These are phyloP conservation scores for Cicer chorassanicum DNA, from an alignment of 306 rosid species.

Conservation along the genomic window DNA sequence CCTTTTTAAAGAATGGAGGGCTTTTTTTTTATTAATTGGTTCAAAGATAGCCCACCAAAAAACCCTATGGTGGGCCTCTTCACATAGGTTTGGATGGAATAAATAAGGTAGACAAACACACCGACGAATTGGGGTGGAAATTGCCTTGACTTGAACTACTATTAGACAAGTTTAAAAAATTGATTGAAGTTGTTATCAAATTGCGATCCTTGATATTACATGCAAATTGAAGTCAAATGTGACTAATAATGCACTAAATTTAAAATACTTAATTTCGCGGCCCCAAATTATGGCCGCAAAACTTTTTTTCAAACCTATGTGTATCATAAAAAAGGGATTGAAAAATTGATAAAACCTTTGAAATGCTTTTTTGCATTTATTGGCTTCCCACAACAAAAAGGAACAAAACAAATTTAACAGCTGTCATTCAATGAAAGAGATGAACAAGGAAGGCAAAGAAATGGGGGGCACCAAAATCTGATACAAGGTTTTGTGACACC, in stretches of 20 bases:
- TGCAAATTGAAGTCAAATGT: too few relatives aligned
- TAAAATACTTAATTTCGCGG: neutral
- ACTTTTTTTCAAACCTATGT: neutral
- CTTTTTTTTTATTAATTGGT: slow-evolving; percentile 40
- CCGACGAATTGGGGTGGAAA: neutral
- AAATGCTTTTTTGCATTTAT: neutral
- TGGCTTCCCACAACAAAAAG: neutral
- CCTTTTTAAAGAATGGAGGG: slow-evolving; percentile 48
- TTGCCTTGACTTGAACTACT: neutral
- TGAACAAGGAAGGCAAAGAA: neutral
- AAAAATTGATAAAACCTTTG: neutral
- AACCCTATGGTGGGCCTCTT: slow-evolving; percentile 77
- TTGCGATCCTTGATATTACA: too few relatives aligned
- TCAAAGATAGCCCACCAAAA: slow-evolving; percentile 69
- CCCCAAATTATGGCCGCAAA: neutral
- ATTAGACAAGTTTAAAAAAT: too few relatives aligned
- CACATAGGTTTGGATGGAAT: slow-evolving; percentile 44
- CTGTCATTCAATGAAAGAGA: neutral
- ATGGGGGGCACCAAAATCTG: slow-evolving; percentile 54
- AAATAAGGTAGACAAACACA: slow-evolving; percentile 43
- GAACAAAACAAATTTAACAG: neutral
- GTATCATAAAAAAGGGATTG: neutral
- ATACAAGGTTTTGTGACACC: slow-evolving; percentile 56
- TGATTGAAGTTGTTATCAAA: too few relatives aligned
- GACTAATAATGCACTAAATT: too few relatives aligned